These are phyloP conservation scores for Tripidium arundinaceum DNA, from an alignment of 202 grass and related monocot genomes.

Conservation along the genomic window DNA sequence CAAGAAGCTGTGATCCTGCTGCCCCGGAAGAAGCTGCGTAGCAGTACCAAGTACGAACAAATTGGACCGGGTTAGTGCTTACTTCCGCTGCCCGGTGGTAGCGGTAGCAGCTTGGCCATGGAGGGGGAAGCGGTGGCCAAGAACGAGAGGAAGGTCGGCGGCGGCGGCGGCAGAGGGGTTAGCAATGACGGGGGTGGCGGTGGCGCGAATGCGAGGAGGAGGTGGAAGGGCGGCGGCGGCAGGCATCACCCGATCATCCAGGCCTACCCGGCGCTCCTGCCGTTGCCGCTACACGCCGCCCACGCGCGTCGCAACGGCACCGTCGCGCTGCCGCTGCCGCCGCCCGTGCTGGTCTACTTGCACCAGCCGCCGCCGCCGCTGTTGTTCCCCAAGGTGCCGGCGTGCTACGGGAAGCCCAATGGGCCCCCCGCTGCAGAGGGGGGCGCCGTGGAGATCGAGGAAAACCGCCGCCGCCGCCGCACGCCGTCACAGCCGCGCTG, in stretches of 20 bases:
- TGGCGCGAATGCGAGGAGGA: constrained; percentile 48
- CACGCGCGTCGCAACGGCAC: constrained; percentile 9
- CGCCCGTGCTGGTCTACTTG: constrained; percentile 62
- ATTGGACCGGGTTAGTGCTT: constrained; percentile 9
- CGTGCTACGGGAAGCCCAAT: constrained; percentile 32
- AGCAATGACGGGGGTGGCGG: constrained; percentile 39
- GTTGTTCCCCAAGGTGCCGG: constrained; percentile 44
- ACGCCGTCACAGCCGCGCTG: constrained; percentile 47
- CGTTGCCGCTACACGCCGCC: constrained; percentile 62
- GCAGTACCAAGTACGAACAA: constrained; percentile 6
- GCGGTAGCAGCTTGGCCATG: constrained; percentile 22
- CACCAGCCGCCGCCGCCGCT: constrained; percentile 43
- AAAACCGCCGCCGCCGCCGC: constrained; percentile 40
- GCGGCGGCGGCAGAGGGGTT: constrained; percentile 18
- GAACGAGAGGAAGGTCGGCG: constrained; percentile 35
- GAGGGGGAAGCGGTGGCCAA: constrained; percentile 42
- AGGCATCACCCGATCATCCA: constrained; percentile 62
- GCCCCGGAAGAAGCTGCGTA: constrained; percentile 33
- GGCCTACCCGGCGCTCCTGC: constrained; percentile 75
- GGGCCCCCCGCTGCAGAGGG: constrained; percentile 27
- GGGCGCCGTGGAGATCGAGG: constrained; percentile 34
- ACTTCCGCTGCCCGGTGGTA: background rate
- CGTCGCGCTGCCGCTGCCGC: constrained; percentile 55
- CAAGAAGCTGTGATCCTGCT: constrained; percentile 35
- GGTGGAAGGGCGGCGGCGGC: constrained; percentile 16